A percentile compares a stretch with the other conserved stretches of the same genome.
Conservation (phyloP, 441 rosid species). For the Biscutella laevigata region DNA sequence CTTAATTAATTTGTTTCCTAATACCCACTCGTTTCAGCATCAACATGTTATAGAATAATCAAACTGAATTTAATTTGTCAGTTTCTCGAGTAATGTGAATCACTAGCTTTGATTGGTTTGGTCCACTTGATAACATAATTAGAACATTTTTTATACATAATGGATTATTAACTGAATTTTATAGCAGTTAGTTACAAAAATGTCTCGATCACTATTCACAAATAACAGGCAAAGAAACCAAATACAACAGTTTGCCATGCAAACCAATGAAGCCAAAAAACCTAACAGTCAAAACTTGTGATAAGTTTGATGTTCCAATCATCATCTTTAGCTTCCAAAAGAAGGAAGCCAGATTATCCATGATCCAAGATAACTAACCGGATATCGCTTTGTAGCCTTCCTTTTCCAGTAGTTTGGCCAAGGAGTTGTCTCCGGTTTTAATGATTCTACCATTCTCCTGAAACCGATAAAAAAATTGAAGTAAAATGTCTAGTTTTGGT, state of each 20-base stretch:
- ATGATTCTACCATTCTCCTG: conserved; percentile 82
- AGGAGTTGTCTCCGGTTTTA: conserved; percentile 69
- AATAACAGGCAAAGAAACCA: background rate
- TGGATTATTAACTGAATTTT: conserved; percentile 10
- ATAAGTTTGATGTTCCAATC: too few relatives aligned
- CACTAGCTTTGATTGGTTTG: background rate
- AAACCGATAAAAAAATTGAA: background rate
- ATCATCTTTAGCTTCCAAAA: conserved; percentile 1
- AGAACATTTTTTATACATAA: background rate
- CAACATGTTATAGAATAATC: background rate
- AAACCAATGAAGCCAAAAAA: conserved; percentile 20
- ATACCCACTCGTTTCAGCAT: conserved; percentile 11
- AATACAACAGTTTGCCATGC: conserved; percentile 8
- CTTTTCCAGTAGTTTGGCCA: conserved; percentile 67
- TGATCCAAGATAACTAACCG: conserved; percentile 25
- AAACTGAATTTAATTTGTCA: background rate
- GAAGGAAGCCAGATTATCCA: conserved; percentile 11
- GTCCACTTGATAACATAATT: background rate
- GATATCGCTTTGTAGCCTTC: conserved; percentile 78
- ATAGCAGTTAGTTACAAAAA: conserved; percentile 14
- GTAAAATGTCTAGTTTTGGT: background rate
- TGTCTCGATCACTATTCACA: background rate
- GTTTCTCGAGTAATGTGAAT: background rate
- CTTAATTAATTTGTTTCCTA: conserved; percentile 10
- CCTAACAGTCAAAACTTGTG: conserved; percentile 7